phyloP scores from a whole-genome alignment of 306 rosid genomes.

The Corylus heterophylla region DNA sequence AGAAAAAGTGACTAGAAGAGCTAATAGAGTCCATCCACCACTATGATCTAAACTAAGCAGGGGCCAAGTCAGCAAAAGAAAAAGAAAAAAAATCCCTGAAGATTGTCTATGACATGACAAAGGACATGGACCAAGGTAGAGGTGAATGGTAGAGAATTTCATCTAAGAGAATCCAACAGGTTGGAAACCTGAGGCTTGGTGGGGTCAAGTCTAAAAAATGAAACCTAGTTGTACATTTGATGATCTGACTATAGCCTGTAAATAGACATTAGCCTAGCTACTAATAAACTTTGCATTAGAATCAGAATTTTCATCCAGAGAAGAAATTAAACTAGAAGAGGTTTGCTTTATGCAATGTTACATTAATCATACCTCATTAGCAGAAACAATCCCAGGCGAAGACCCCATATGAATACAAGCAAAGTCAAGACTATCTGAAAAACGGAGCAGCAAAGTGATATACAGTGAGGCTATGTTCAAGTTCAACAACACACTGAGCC shows the following conservation, averaged over 20 bases:
- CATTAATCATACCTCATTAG: slow-evolving; percentile 55
- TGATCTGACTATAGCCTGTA: not conserved
- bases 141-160: not conserved
- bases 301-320: not conserved
- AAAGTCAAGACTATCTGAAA: slow-evolving; percentile 69
- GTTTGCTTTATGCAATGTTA: not conserved
- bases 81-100: not conserved
- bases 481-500: not conserved
- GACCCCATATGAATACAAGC: slow-evolving; percentile 86
- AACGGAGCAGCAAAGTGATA: slow-evolving; percentile 5
- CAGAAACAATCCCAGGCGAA: slow-evolving; percentile 78
- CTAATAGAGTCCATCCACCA: not conserved
- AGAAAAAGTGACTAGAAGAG: not conserved
- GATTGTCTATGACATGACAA: not conserved
- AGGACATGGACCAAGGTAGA: not conserved
- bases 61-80: not conserved
- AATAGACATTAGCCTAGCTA: not conserved
- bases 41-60: not conserved
- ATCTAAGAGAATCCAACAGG: not conserved
- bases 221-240: not conserved
- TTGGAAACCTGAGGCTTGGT: not conserved
- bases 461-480: not conserved
- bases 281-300: not conserved
- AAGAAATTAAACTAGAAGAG: not conserved
- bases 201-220: not conserved